Evolutionary conservation across 768 basidiomycete species (phyloP).

Genomic region (Astraeus odoratus): DNA sequence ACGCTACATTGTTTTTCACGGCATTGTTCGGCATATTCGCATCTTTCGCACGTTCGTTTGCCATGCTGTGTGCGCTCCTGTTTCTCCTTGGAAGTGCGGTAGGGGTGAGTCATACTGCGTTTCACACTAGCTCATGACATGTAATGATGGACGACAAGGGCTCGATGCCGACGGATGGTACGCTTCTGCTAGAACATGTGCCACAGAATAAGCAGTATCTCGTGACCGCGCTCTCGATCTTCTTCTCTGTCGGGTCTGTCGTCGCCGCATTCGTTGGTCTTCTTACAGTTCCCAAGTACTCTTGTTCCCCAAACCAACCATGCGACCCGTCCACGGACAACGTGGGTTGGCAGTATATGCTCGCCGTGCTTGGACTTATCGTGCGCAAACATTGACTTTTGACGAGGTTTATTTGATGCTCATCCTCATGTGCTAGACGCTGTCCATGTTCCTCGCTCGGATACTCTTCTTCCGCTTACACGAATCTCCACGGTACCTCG

Average conservation of each 20-base stretch:
- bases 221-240: slow-evolving; percentile 87
- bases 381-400: slow-evolving; percentile 45
- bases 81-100: slow-evolving; percentile 92
- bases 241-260: slow-evolving; percentile 92
- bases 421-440: slow-evolving; percentile 47
- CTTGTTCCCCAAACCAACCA: slow-evolving; percentile 44
- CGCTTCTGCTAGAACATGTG: slow-evolving; percentile 86
- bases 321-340: slow-evolving; percentile 71
- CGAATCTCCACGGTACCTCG: slow-evolving; percentile 91
- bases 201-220: slow-evolving; percentile 89
- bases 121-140: neutral
- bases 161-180: slow-evolving; percentile 96
- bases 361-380: slow-evolving; percentile 69
- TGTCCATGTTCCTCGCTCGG: slow-evolving; percentile 80
- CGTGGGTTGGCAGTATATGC: slow-evolving; percentile 83
- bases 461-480: slow-evolving; percentile 88
- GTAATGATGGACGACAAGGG: slow-evolving; percentile 46
- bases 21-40: slow-evolving; percentile 80
- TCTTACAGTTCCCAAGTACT: slow-evolving; percentile 67
- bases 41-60: slow-evolving; percentile 66
- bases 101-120: slow-evolving; percentile 52
- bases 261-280: slow-evolving; percentile 77
- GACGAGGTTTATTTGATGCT: neutral
- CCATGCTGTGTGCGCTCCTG: slow-evolving; percentile 61
- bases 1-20: slow-evolving; percentile 86